A percentile compares a stretch with the other conserved stretches of the same genome.
Evolutionary conservation across 2,329 filamentous ascomycete genomes (phyloP).

Genomic region (Pseudocercospora cruenta): DNA sequence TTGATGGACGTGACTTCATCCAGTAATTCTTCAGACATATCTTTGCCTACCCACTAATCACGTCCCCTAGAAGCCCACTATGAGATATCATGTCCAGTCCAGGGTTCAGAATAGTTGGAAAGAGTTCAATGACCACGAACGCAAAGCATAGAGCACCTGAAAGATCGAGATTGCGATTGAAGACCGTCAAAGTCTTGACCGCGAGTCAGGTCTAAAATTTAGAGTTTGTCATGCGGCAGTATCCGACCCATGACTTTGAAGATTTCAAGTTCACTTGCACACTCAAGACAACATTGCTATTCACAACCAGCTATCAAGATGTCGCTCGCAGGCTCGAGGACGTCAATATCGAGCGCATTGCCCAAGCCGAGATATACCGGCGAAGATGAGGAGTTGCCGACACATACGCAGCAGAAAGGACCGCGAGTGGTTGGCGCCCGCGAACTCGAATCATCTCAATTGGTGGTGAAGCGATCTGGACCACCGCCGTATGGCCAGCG

Average conservation of each 20-base stretch:
- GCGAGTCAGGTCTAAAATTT: background rate
- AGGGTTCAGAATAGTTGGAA: background rate
- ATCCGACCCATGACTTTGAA: constrained; percentile 6
- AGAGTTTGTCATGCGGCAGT: background rate
- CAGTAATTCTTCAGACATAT: constrained; percentile 48
- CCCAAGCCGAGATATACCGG: constrained; percentile 91
- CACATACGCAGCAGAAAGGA: constrained; percentile 73
- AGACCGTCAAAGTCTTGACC: background rate
- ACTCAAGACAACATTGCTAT: background rate
- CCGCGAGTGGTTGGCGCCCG: constrained; percentile 79
- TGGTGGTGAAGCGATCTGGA: constrained; percentile 80
- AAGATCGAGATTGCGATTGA: background rate
- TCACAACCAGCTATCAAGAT: constrained; percentile 16
- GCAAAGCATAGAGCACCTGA: background rate
- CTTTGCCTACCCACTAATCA: background rate
- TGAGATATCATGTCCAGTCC: background rate
- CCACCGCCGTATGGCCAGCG: constrained; percentile 88
- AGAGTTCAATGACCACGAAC: background rate
- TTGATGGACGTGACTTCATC: constrained; percentile 84
- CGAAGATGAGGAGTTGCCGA: constrained; percentile 79
- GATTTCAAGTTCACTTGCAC: constrained; percentile 11
- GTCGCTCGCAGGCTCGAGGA: constrained; percentile 28
- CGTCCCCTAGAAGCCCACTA: background rate
- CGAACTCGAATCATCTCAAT: constrained; percentile 81
- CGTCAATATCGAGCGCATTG: constrained; percentile 74